Evolutionary conservation across 1,139 yeast genomes (phyloP).

Genomic region (Geotrichum aggregatum): DNA sequence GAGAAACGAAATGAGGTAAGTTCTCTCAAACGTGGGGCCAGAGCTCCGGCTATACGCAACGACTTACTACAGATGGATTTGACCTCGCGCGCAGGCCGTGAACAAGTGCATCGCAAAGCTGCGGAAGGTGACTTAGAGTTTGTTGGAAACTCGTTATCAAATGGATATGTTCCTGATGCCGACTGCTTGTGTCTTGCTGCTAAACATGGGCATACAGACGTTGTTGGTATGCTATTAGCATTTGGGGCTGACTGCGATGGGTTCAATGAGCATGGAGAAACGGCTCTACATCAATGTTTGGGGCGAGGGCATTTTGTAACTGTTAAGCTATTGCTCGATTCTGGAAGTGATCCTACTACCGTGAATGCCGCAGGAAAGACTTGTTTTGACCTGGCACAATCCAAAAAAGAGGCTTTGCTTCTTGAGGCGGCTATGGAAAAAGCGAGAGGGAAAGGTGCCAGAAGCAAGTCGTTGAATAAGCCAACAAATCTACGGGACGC

Average conservation of each 20-base stretch:
- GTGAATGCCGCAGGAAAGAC: constrained; percentile 51
- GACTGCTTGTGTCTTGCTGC: constrained; percentile 77
- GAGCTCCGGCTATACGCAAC: constrained; percentile 25
- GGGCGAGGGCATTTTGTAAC: constrained; percentile 77
- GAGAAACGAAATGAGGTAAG: constrained; percentile 17
- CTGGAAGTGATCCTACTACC: constrained; percentile 65
- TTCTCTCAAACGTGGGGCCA: constrained; percentile 33
- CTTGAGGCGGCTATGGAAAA: neutral
- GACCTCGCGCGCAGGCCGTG: constrained; percentile 60
- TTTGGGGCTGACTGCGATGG: constrained; percentile 69
- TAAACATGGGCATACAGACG: constrained; percentile 77
- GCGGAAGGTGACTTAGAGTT: constrained; percentile 76
- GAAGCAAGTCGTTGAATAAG: too few species aligned
- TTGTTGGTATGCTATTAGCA: constrained; percentile 71
- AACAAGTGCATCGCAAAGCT: constrained; percentile 63
- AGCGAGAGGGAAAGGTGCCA: neutral
- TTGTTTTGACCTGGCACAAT: constrained; percentile 57
- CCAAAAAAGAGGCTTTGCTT: neutral
- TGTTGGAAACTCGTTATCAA: constrained; percentile 73
- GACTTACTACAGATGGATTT: constrained; percentile 54
- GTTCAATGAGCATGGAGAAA: constrained; percentile 58
- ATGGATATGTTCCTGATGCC: constrained; percentile 72
- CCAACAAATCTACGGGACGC: neutral
- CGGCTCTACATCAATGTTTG: constrained; percentile 73
- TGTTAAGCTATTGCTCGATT: constrained; percentile 62